Conservation (phyloP, 202 grass and related monocot genomes). For the Dendrocalamus latiflorus region DNA sequence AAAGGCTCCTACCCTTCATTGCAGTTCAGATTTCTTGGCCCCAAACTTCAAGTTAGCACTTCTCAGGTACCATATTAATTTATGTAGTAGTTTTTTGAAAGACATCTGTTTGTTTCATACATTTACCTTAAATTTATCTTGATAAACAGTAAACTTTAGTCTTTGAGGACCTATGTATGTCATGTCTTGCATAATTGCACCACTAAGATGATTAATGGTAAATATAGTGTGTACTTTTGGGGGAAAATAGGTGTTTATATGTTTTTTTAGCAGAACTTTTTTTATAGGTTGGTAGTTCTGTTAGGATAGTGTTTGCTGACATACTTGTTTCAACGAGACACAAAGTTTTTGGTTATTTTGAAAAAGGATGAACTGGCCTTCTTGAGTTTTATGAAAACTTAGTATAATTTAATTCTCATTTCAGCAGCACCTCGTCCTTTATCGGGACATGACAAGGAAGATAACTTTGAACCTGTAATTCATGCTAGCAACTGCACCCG, state of each 20-base stretch:
- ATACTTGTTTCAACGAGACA: neutral
- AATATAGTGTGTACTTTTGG: neutral
- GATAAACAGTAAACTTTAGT: no score
- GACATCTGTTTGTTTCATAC: no score
- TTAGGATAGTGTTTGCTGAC: neutral
- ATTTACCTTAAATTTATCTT: no score
- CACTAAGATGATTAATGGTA: neutral
- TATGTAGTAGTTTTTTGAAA: no score
- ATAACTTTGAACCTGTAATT: neutral
- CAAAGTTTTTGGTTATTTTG: neutral
- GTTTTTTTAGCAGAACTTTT: neutral
- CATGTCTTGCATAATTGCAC: neutral
- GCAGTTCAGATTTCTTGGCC: conserved; percentile 95
- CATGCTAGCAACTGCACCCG: neutral
- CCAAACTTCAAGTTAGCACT: conserved; percentile 85
- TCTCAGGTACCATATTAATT: conserved; percentile 65
- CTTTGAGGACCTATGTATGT: neutral
- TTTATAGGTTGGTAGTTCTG: neutral
- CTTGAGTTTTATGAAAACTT: neutral
- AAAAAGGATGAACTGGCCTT: neutral
- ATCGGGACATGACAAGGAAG: neutral
- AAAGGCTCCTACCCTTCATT: no score
- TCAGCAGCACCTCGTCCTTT: no score
- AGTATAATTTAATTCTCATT: no score
- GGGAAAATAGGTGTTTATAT: no score